phyloP scores from a whole-genome alignment of 305 asterid genomes.

The Solanum chacoense region DNA sequence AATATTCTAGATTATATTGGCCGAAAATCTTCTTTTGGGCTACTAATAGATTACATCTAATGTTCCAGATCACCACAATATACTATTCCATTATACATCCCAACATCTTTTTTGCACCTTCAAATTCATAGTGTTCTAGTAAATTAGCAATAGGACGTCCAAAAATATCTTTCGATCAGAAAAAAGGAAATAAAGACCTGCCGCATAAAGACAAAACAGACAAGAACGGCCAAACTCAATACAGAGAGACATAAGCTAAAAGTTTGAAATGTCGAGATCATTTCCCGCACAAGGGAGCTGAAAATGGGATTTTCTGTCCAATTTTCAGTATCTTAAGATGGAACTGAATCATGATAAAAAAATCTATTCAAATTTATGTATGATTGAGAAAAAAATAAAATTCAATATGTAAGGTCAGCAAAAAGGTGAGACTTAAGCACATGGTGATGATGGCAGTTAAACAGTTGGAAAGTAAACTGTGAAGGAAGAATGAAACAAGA shows the following conservation, averaged over 20 bases:
- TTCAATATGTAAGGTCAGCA: not conserved
- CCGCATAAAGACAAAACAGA: not conserved
- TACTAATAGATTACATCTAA: not conserved
- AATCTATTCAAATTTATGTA: not conserved
- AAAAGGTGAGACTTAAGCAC: not conserved
- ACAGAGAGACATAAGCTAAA: not conserved
- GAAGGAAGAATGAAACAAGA: not conserved
- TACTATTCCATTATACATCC: not conserved
- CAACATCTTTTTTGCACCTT: not conserved
- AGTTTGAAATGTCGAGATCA: not conserved
- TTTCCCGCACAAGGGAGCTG: not conserved
- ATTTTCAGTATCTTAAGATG: not conserved
- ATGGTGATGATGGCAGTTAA: not conserved
- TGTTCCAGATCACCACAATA: not conserved
- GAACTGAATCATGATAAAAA: not conserved
- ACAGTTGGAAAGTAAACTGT: not conserved
- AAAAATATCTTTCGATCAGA: not conserved
- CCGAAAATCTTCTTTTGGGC: not conserved
- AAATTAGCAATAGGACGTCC: not conserved
- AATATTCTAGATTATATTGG: not conserved
- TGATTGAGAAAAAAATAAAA: not conserved
- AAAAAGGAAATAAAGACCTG: conserved; percentile 2
- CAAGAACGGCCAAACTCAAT: not conserved
- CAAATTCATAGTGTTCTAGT: not conserved
- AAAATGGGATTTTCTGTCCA: not conserved